Evolutionary conservation across 2,329 filamentous ascomycete genomes (phyloP).

Genomic region (Zalaria sp.): DNA sequence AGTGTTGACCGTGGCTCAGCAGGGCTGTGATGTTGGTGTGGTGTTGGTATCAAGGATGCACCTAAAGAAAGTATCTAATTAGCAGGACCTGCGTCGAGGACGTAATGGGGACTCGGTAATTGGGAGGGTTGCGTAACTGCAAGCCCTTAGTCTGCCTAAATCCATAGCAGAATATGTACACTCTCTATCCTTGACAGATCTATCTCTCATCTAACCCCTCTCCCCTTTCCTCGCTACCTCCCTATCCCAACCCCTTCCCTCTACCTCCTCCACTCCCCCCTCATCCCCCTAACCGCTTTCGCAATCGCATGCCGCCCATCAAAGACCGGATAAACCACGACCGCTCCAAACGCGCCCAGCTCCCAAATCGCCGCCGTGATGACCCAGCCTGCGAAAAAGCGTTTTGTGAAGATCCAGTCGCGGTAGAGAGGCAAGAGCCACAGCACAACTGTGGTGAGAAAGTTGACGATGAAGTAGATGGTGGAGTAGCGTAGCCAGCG

Average conservation of each 20-base stretch:
- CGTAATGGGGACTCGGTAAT: too few species aligned
- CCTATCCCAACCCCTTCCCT: constrained; percentile 4
- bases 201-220: too few species aligned
- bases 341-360: constrained; percentile 31
- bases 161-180: too few species aligned
- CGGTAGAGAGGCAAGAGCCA: constrained; percentile 39
- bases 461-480: constrained; percentile 25
- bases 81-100: too few species aligned
- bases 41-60: too few species aligned
- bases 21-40: too few species aligned
- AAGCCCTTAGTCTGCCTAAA: too few species aligned
- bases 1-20: too few species aligned
- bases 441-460: constrained; percentile 31
- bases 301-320: constrained; percentile 30
- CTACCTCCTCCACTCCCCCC: constrained; percentile 1
- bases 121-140: too few species aligned
- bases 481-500: constrained; percentile 22
- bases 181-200: too few species aligned
- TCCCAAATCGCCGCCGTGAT: constrained; percentile 33
- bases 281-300: constrained; percentile 14
- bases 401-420: constrained; percentile 32
- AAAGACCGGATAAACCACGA: constrained; percentile 34
- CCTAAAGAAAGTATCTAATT: too few species aligned
- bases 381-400: constrained; percentile 33
- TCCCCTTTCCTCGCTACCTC: too few species aligned